Base-by-base conservation (phyloP, 306 rosid species). In the Dryas alaskensis region DNA sequence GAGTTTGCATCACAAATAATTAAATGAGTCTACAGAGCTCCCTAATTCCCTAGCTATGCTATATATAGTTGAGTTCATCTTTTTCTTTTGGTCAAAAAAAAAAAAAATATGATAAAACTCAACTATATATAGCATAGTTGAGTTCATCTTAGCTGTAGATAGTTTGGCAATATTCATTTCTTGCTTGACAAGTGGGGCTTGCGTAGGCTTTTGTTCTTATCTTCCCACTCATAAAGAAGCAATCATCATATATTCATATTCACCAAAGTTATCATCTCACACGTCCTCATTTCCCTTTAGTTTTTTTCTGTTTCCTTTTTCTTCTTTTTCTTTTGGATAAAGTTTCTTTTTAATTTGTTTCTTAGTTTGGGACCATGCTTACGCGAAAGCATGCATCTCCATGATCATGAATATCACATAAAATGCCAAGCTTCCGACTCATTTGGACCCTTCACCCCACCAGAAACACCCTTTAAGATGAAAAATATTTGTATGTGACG, bases 121-220 rank as follows among this genome's bases (percentile, higher is more conserved):
- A 19, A 19, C 22, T 19, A 19, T 19, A 12, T 4, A 51, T 19
- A 39, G 65, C 44, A 62, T 16, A 14, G 8, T 7, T 14, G 10
- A 10, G 19, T 4, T 57, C 61, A 66, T 5, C 42, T 77, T 48
- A 54, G 73, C 74, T 73, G 70, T 57, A 75, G 7, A 3, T 17
- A 63, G 40, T 58, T 76, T 47, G 77, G 64, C 74, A 52, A 42
- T 75, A 77, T 81, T 73, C 73, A 62, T 40, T 62, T 62, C 49
- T 77, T 77, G 54, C 72, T 79, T 73, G 27, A 48, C 76, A 78
- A 74, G 75, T 79, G 85, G 86, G 60, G 37, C 49, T 65, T 52
- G 71, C 69, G 76, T 70, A 80, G 73, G 62, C 31, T 70, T 44
- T 68, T 78, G 86, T 82, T 80, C 83, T 75, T 78, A 66, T 53